Evolutionary conservation across 805 yeast species (phyloP), one percentile per base, ranked within the genome.

Genomic region (Blastobotrys chiropterorum): DNA sequence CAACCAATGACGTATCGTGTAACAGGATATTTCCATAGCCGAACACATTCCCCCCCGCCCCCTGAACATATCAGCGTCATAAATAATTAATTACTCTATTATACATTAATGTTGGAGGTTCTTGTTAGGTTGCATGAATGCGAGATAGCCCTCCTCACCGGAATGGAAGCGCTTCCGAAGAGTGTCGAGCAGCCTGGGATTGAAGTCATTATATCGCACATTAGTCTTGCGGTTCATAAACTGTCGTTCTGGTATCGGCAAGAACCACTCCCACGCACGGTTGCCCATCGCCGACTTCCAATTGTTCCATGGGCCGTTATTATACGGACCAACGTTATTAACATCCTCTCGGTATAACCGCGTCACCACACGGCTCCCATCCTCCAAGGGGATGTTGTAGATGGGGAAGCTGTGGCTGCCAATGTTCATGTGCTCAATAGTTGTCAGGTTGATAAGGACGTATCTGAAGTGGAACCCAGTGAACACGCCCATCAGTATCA

Each of bases 381-480:
- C 71, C 68, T 75, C 73, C 19, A 48, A 16, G 4, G 41, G 38
- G 16, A 68, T 58, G 51, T 68, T 68, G 58, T 74, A 76, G 11
- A 59, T 58, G 1, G 63, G 64, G 22, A 49, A 47, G n/a, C 47
- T 41, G n/a, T 48, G 47, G 2, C 59, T 48, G 6, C 55, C 38
- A 11, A 45, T 11, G 43, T 52, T 50, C 51, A 55, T 51, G 38
- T 47, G 52, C 55, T 85, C 92, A 11, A 87, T 61, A 0, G 89
- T 76, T 0, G 87, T 78, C 53, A 73, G 67, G 57, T 85, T 83
- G 5, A 54, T 53, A 1, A 56, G 46, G 19, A 84, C 69, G 59
- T 79, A 80, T 44, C 66, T 58, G 2, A 75, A 19, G 54, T 81
- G 82, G 38, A 74, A 68, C 0, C 62, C 57, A 2, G 74, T 57